Evolutionary conservation across 805 yeast species (phyloP), one percentile per base, ranked within the genome.

Genomic region (Lipomyces sp.): DNA sequence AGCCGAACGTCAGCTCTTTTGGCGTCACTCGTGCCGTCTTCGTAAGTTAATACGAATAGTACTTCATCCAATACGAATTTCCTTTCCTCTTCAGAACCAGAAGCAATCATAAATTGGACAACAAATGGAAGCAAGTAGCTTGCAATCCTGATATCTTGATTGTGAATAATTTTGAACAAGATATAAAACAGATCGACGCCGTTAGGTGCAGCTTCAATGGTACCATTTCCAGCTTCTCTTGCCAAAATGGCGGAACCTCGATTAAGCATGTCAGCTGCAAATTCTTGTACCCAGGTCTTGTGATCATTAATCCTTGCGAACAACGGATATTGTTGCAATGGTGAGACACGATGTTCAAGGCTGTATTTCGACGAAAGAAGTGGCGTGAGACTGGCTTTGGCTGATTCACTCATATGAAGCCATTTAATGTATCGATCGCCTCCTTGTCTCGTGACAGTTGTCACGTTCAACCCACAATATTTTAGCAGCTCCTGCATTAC

Each of bases 401-500:
- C 77, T 28, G 82, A 72, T 34, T 80, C 84, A 53, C 79, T 78
- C 50, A 88, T 79, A 47, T 71, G 72, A 14, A 73, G 68, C 95
- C 95, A 86, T 1, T 81, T 69, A 3, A 62, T 26, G 29, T 14
- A 46, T 31, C 34, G 22, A 8, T n/a, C 18, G 14, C 37, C 36
- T 6, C 39, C 41, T 2, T 23, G 21, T 2, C 21, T 26, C 3
- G 41, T 33, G 8, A 53, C 38, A 8, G 51, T 19, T 6, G 33
- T 23, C n/a, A 51, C 29, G 19, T 68, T 70, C 21, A 82, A 67
- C 2, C 78, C 81, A 63, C 88, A 74, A 14, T 80, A 75, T 57
- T 81, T 81, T 45, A 93, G 68, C 43, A 83, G 82, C 56, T 88
- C 93, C 65, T 93, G 99, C 79, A 93, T 86, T 0, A 91, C 84